Evolutionary conservation across 805 yeast species (phyloP), one percentile per base, ranked within the genome.

Genomic region (Nakazawaea ernobii): DNA sequence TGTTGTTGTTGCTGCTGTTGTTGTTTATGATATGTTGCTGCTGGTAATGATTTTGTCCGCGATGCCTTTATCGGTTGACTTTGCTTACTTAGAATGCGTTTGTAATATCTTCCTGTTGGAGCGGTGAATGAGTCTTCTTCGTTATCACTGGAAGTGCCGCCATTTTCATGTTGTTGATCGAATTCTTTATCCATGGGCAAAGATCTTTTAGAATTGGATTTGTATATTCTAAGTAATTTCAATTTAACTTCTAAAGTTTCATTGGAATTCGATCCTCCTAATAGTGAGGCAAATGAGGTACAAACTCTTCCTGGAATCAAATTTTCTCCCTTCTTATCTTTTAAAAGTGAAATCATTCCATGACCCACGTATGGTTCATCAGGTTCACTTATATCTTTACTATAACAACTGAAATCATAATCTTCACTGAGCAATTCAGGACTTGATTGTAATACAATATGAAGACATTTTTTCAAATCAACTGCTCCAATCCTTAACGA

Each of bases 171-270:
- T 3, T 39, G 46, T 49, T 13, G 36, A 20, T 20, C 44, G 24
- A 10, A 32, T n/a, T 47, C 24, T 46, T 24, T 20, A 20, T 20
- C 24, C 24, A 20, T 20, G 24, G 24, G 24, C 24, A 20, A 20
- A 20, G 24, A 20, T 20, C 24, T 20, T 20, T 20, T 20, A 20
- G 24, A 20, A 20, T 20, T 20, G 24, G 24, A 33, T 30, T 39
- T 33, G 43, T 24, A 6, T 2, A 58, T 59, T 42, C 48, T 55
- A 1, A 58, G 57, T 33, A 81, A 68, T 53, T 76, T 74, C 45
- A 81, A 61, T 51, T 79, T 68, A 35, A 81, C 71, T 60, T 81
- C 86, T 43, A 81, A 61, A 2, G 85, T 81, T 50, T 78, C 74
- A 1, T 72, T 61, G 10, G 75, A 62, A 35, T 54, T 61, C 56